phyloP scores from a whole-genome alignment of 139 green algal species.

The Cymbomonas tetramitiformis region DNA sequence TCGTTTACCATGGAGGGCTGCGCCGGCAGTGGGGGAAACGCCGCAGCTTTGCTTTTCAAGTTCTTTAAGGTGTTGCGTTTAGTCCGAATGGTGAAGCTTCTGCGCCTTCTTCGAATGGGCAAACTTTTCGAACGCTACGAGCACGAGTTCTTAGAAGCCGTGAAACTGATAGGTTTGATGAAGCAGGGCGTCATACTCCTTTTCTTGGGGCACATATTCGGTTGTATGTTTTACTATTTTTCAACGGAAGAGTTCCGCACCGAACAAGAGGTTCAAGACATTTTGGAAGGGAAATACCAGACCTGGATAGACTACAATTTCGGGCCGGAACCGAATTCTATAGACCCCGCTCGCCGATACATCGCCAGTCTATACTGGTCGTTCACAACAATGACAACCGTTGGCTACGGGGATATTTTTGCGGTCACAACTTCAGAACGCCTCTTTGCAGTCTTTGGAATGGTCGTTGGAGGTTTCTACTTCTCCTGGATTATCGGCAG shows the following conservation, averaged over 20 bases:
- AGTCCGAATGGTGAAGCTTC: conserved; percentile 5
- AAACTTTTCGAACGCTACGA: conserved; percentile 10
- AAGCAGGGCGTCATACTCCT: not conserved
- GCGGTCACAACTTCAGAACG: conserved; percentile 14
- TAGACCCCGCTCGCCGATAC: conserved; percentile 7
- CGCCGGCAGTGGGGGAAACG: not conserved
- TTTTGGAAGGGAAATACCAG: not conserved
- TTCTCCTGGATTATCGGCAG: conserved; percentile 14
- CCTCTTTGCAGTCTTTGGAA: conserved; percentile 17
- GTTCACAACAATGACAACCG: conserved; percentile 28
- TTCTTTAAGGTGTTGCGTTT: conserved; percentile 2
- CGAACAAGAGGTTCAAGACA: not conserved
- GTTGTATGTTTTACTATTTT: not conserved
- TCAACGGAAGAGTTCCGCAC: not conserved
- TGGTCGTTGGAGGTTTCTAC: conserved; percentile 23
- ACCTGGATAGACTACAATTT: not conserved
- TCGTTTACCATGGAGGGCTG: not conserved
- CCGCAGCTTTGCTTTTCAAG: not conserved
- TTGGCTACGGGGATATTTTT: conserved; percentile 36
- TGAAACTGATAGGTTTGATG: not conserved
- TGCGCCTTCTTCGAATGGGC: conserved; percentile 1
- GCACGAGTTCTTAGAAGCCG: conserved; percentile 4
- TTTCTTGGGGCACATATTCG: not conserved
- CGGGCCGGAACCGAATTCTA: not conserved
- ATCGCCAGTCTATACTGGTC: conserved; percentile 24